Base-by-base conservation (phyloP, 441 rosid genomes). In the Gossypium davidsonii region DNA sequence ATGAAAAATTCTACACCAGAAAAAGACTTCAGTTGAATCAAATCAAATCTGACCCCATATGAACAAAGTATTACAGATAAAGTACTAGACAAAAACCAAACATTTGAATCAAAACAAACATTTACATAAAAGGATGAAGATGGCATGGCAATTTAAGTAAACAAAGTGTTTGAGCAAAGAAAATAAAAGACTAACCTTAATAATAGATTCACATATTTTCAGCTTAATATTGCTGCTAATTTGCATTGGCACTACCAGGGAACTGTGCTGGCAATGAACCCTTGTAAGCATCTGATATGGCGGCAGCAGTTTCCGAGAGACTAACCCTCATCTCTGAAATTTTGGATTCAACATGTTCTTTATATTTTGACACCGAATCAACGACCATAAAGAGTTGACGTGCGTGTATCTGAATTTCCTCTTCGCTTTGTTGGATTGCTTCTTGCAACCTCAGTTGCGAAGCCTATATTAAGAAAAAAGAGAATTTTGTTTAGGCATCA, bases 281-380 rank as follows among this genome's bases (percentile, higher is more conserved):
- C 76, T 81, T 91, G 75, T 86, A 81, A 18, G 77, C 73, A 31
- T 82, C 88, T 3, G 94, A 78, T 39, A 94, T 77, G 28, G 82
- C 73, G 20, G 2, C 71, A 0, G 83, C 91, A 2, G 97, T 84
- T 64, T 89, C 87, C 0, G 85, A 79, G 46, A 89, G 83, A 78
- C 77, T 64, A 39, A n/a, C 80, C 74, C 76, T 89, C 79, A 88
- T 83, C 76, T 80, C 86, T 0, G 79, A 78, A 58, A 92, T 83
- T 77, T 82, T 90, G 15, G 83, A 82, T 64, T 83, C 88, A 70
- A 83, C 74, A 31, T 83, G 80, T 75, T 92, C 97, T 73, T 94
- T 92, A 79, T 85, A 86, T 77, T 84, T 89, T 1, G 96, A 91
- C 25, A 92, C 80, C 8, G 85, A 74, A 85, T 94, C 97, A 7